These are phyloP conservation scores for Apiotrichum montevideense DNA, from an alignment of 1,284 basidiomycete genomes.

Conservation along the genomic window DNA sequence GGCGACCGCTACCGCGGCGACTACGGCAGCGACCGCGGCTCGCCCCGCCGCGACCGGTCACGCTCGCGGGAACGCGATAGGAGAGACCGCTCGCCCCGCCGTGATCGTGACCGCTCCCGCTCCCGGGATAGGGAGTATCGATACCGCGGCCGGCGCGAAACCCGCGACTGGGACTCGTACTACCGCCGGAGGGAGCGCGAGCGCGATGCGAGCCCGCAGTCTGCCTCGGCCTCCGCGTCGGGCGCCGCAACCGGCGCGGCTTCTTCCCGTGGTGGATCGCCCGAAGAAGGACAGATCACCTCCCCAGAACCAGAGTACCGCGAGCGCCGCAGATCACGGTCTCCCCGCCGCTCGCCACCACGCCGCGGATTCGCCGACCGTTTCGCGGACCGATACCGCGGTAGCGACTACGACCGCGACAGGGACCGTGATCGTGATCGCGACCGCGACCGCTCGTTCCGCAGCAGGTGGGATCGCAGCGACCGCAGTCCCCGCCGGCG, in stretches of 20 bases:
- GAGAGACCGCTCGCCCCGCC: conserved; percentile 6
- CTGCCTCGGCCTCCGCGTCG: conserved; percentile 1
- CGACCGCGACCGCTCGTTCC: conserved; percentile 1
- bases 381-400: conserved; percentile 9
- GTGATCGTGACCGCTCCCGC: conserved; percentile 11
- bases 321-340: conserved; percentile 1
- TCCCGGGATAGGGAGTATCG: conserved; percentile 5
- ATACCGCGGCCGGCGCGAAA: conserved; percentile 2
- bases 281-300: conserved; percentile 42
- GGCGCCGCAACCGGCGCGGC: conserved; percentile 1
- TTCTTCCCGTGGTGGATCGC: conserved; percentile 22
- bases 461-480: conserved; percentile 5
- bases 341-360: neutral
- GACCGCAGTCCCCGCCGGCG: neutral
- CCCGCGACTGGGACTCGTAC: conserved; percentile 18
- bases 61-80: conserved; percentile 3
- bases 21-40: conserved; percentile 8
- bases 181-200: conserved; percentile 14
- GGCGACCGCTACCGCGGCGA: conserved; percentile 16
- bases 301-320: conserved; percentile 12
- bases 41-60: conserved; percentile 8
- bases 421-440: conserved; percentile 1
- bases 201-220: conserved; percentile 6
- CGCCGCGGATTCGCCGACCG: conserved; percentile 3
- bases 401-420: conserved; percentile 4